Percentiles rank a stretch among this genome's conserved stretches.
Evolutionary conservation across 1,284 basidiomycete species (phyloP).

Genomic region (Malassezia furfur): DNA sequence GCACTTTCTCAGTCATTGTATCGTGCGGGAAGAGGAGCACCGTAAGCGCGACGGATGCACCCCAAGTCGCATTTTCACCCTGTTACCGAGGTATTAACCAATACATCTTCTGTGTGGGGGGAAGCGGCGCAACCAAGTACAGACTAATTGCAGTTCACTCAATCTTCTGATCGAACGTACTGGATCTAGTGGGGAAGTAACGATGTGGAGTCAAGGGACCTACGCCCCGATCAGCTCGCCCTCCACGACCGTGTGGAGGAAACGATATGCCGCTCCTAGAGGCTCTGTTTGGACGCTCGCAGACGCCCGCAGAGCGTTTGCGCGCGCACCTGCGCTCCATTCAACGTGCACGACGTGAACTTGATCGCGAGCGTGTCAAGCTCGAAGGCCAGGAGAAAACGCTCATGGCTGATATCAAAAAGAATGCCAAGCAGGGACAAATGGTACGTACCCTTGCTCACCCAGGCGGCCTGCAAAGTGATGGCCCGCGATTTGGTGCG

Average conservation of each 20-base stretch:
- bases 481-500: slow-evolving; percentile 98
- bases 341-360: slow-evolving; percentile 90
- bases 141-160: neutral
- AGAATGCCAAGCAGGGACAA: slow-evolving; percentile 88
- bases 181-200: too few relatives aligned
- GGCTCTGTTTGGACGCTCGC: slow-evolving; percentile 67
- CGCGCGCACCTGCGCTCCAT: slow-evolving; percentile 91
- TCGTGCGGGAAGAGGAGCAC: too few relatives aligned
- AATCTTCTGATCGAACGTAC: too few relatives aligned
- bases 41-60: too few relatives aligned
- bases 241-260: neutral
- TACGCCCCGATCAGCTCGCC: too few relatives aligned
- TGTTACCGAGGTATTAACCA: neutral
- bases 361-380: slow-evolving; percentile 86
- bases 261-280: slow-evolving; percentile 26
- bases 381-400: slow-evolving; percentile 70
- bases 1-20: too few relatives aligned
- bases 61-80: too few relatives aligned
- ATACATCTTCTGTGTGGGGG: neutral
- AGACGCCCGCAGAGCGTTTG: slow-evolving; percentile 89
- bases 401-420: slow-evolving; percentile 74
- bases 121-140: neutral
- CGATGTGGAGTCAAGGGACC: too few relatives aligned
- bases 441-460: slow-evolving; percentile 58
- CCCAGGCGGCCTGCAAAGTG: slow-evolving; percentile 65